phyloP scores from a whole-genome alignment of 169 alveolate species.

The Cryptosporidium viatorum region DNA sequence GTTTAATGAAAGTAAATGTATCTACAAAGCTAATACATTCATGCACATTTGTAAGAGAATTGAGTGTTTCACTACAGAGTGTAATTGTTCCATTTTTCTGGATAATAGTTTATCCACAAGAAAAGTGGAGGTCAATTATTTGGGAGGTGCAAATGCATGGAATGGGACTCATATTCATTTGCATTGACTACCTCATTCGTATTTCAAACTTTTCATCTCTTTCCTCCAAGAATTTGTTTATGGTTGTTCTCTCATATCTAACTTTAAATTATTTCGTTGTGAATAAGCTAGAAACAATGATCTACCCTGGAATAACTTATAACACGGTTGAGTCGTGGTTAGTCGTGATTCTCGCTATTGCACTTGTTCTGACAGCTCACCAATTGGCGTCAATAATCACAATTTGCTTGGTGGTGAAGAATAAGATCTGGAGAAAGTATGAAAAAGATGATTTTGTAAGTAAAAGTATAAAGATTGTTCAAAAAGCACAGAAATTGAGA shows the following conservation, averaged over 20 bases:
- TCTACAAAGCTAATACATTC: constrained; percentile 36
- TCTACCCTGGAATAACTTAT: constrained; percentile 67
- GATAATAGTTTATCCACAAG: constrained; percentile 73
- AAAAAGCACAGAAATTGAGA: constrained; percentile 50
- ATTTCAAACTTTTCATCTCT: constrained; percentile 56
- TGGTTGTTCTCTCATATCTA: constrained; percentile 38
- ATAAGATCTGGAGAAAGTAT: constrained; percentile 41
- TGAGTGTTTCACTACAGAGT: constrained; percentile 64
- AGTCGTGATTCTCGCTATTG: constrained; percentile 47
- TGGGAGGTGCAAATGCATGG: constrained; percentile 75
- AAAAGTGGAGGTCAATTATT: constrained; percentile 50
- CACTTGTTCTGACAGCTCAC: constrained; percentile 55
- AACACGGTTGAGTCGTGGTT: constrained; percentile 64
- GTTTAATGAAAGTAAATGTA: constrained; percentile 30
- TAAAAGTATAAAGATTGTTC: constrained; percentile 11
- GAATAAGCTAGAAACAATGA: constrained; percentile 55
- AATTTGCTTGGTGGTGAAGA: constrained; percentile 34
- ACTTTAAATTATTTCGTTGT: constrained; percentile 45
- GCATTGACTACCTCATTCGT: constrained; percentile 56
- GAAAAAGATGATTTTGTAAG: constrained; percentile 37
- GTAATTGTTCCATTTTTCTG: constrained; percentile 73
- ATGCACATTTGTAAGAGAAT: constrained; percentile 53
- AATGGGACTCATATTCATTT: constrained; percentile 47
- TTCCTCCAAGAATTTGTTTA: constrained; percentile 23
- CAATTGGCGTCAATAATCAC: constrained; percentile 49